Evolutionary conservation across 768 basidiomycete genomes (phyloP).

Genomic region (Coprinopsis strossmayeri): DNA sequence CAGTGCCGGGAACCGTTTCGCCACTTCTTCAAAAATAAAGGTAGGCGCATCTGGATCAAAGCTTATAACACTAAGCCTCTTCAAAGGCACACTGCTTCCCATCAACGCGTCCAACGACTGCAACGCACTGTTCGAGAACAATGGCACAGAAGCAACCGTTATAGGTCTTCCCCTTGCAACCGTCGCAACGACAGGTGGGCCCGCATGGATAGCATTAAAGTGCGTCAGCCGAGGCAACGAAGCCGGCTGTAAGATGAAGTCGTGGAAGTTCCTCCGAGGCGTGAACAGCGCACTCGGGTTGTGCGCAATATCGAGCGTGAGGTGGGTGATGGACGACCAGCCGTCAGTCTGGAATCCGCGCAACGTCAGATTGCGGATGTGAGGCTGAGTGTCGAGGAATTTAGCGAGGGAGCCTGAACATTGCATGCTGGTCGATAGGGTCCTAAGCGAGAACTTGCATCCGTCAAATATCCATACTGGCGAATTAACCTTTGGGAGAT

Average conservation of each 20-base stretch:
- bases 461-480: slow-evolving; percentile 44
- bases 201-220: slow-evolving; percentile 51
- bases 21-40: slow-evolving; percentile 40
- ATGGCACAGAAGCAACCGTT: slow-evolving; percentile 45
- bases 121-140: slow-evolving; percentile 35
- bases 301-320: slow-evolving; percentile 14
- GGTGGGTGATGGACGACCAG: slow-evolving; percentile 15
- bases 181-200: slow-evolving; percentile 35
- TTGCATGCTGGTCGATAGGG: slow-evolving; percentile 51
- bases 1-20: slow-evolving; percentile 38
- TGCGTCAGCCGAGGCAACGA: slow-evolving; percentile 42
- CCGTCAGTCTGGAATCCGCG: slow-evolving; percentile 39
- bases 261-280: slow-evolving; percentile 6
- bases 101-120: slow-evolving; percentile 38
- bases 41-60: slow-evolving; percentile 43
- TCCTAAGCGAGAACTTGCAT: slow-evolving; percentile 36
- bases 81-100: slow-evolving; percentile 31
- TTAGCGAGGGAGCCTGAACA: slow-evolving; percentile 39
- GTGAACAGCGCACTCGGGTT: slow-evolving; percentile 13
- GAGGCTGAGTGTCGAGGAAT: slow-evolving; percentile 46
- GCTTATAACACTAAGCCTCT: slow-evolving; percentile 50
- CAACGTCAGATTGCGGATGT: slow-evolving; percentile 46
- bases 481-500: slow-evolving; percentile 35
- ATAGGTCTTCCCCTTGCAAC: slow-evolving; percentile 44
- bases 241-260: slow-evolving; percentile 28